Evolutionary conservation across 805 yeast genomes (phyloP).

Genomic region (Wickerhamiella australiensis): DNA sequence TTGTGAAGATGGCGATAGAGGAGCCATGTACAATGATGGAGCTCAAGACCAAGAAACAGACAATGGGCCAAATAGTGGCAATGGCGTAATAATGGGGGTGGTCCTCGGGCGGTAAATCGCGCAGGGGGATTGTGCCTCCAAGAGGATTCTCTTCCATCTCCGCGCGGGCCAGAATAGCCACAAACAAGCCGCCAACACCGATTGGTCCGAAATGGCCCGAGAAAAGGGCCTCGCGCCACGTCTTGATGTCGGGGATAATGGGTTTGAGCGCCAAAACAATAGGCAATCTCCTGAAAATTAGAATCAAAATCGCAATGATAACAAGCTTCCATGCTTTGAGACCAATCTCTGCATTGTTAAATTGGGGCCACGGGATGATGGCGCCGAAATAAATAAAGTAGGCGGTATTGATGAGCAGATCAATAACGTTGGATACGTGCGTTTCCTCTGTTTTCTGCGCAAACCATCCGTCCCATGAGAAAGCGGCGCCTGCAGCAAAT

Average conservation of each 20-base stretch:
- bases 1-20: slow-evolving; percentile 62
- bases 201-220: slow-evolving; percentile 96
- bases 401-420: slow-evolving; percentile 66
- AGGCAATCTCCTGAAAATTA: slow-evolving; percentile 71
- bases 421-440: slow-evolving; percentile 83
- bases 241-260: slow-evolving; percentile 70
- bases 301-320: slow-evolving; percentile 57
- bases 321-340: slow-evolving; percentile 69
- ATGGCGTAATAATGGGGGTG: slow-evolving; percentile 47
- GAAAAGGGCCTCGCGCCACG: slow-evolving; percentile 89
- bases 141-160: slow-evolving; percentile 46
- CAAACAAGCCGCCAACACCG: slow-evolving; percentile 88
- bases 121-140: slow-evolving; percentile 40
- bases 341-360: slow-evolving; percentile 50
- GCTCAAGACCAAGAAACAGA: slow-evolving; percentile 64
- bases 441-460: slow-evolving; percentile 71
- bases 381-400: slow-evolving; percentile 87
- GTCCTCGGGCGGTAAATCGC: slow-evolving; percentile 34
- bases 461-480: slow-evolving; percentile 90
- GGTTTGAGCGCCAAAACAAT: slow-evolving; percentile 66
- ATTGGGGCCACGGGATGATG: slow-evolving; percentile 76
- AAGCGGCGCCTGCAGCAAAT: slow-evolving; percentile 87
- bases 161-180: slow-evolving; percentile 64
- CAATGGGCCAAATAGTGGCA: slow-evolving; percentile 67
- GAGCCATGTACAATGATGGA: slow-evolving; percentile 88